phyloP scores from a whole-genome alignment of 257 asterid species.

The Petrea volubilis region DNA sequence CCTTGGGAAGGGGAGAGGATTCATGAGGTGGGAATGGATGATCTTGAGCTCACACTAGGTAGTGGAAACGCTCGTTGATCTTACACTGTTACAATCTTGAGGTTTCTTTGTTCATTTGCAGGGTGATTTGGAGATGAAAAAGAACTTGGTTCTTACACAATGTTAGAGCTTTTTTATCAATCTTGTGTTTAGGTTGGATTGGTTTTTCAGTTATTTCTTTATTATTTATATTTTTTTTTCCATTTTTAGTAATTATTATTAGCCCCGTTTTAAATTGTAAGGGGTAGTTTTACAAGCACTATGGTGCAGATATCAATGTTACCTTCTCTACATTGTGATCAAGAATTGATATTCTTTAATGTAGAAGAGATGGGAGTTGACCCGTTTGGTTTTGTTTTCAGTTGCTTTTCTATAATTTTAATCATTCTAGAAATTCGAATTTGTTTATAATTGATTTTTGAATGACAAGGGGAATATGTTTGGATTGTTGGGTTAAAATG shows the following conservation, averaged over 20 bases:
- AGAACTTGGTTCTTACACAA: background rate
- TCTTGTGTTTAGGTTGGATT: conserved; percentile 6
- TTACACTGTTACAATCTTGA: background rate
- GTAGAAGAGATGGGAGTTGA: conserved; percentile 7
- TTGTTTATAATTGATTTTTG: too few species aligned
- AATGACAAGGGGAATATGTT: too few species aligned
- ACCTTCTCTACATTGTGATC: conserved; percentile 4
- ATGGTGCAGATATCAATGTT: conserved; percentile 20
- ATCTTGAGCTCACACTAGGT: conserved; percentile 82
- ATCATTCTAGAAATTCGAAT: too few species aligned
- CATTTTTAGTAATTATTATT: conserved; percentile 5
- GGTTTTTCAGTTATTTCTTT: background rate
- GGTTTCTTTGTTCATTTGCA: background rate
- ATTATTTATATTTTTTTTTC: background rate
- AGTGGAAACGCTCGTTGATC: conserved; percentile 41
- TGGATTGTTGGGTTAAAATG: too few species aligned
- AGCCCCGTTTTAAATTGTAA: background rate
- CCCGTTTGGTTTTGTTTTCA: too few species aligned
- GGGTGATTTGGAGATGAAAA: background rate
- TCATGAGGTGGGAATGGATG: conserved; percentile 92
- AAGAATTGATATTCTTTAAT: conserved; percentile 9
- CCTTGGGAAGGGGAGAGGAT: conserved; percentile 99
- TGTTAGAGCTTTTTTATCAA: background rate
- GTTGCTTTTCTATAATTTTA: too few species aligned
- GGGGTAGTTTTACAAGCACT: conserved; percentile 3